Evolutionary conservation across 495 filamentous ascomycete genomes (phyloP).

Genomic region (Pseudotulostoma volvatum): DNA sequence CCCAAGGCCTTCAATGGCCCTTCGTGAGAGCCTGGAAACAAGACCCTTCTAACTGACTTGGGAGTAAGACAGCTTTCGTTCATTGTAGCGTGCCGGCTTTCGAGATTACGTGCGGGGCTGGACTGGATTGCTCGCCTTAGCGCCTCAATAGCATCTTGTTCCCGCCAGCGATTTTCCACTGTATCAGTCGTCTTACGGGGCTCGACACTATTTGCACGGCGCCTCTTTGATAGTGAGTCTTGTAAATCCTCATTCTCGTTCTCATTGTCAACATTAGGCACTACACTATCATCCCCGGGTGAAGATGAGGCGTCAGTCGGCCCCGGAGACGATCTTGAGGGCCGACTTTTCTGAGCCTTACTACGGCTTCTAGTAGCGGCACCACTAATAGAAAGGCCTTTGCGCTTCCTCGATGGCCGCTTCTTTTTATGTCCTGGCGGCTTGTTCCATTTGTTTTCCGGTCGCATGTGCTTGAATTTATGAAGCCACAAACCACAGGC

Average conservation of each 20-base stretch:
- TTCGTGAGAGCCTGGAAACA: constrained; percentile 56
- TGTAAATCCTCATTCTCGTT: constrained; percentile 12
- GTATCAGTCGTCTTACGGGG: constrained; percentile 18
- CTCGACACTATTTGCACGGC: constrained; percentile 28
- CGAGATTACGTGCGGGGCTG: constrained; percentile 48
- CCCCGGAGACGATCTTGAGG: constrained; percentile 25
- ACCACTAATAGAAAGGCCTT: constrained; percentile 19
- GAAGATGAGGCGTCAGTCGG: constrained; percentile 28
- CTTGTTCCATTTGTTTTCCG: constrained; percentile 67
- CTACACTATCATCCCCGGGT: constrained; percentile 20
- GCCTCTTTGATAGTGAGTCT: constrained; percentile 19
- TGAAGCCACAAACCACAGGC: constrained; percentile 88
- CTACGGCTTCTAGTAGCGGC: constrained; percentile 19
- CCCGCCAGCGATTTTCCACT: constrained; percentile 24
- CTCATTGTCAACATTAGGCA: constrained; percentile 18
- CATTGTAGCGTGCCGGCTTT: constrained; percentile 31
- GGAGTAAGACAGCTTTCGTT: constrained; percentile 40
- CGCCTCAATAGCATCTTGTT: constrained; percentile 39
- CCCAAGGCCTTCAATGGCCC: constrained; percentile 40
- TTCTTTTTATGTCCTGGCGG: constrained; percentile 31
- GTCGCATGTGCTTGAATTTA: constrained; percentile 73
- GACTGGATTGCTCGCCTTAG: constrained; percentile 51
- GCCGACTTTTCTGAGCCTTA: constrained; percentile 14
- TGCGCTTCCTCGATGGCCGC: constrained; percentile 21
- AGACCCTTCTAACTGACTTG: constrained; percentile 50